Base-by-base conservation (phyloP, 805 yeast species). In the Candida nanaspora region DNA sequence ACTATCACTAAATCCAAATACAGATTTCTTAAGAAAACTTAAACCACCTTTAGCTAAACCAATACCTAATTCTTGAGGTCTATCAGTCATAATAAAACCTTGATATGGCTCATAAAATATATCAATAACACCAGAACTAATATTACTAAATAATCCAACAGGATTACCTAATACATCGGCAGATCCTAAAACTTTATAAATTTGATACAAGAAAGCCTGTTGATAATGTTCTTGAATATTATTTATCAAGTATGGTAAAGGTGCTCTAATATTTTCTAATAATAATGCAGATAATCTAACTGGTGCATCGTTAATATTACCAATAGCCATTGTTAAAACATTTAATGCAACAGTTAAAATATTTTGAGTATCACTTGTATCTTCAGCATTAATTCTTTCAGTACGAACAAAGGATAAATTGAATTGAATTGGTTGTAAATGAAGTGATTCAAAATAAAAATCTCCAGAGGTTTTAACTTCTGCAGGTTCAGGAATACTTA, bases 101-200 rank as follows among this genome's bases (percentile, higher is more conserved):
- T 88, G 93, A 54, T 91, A 93, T 3, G 99, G 99, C 56, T 91
- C 98, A 57, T 93, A 93, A 59, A 93, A 93, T 16, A 93, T 83
- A 60, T 93, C 99, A 76, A 88, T 75, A 10, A 93, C 93, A 39
- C 99, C 99, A 0, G 97, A 87, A 42, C 95, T 81, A 42, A 93
- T 69, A 50, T 88, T 89, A 58, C 86, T 93, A 67, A 93, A 93
- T 46, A 93, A 66, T 1, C 98, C 98, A 23, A 94, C 98, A 0
- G 99, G 99, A 50, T 94, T 93, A 19, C 98, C 99, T 38, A 93
- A 65, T 49, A 93, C 78, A 62, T 94, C 98, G 0, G 98, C 98
- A 16, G 96, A 87, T 0, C 99, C 99, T 27, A 94, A 66, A 34
- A 93, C 80, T 59, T 87, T 88, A 63, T 93, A 95, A 27, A 93